Base-by-base conservation (phyloP, 768 basidiomycete genomes). In the Mycena venus region DNA sequence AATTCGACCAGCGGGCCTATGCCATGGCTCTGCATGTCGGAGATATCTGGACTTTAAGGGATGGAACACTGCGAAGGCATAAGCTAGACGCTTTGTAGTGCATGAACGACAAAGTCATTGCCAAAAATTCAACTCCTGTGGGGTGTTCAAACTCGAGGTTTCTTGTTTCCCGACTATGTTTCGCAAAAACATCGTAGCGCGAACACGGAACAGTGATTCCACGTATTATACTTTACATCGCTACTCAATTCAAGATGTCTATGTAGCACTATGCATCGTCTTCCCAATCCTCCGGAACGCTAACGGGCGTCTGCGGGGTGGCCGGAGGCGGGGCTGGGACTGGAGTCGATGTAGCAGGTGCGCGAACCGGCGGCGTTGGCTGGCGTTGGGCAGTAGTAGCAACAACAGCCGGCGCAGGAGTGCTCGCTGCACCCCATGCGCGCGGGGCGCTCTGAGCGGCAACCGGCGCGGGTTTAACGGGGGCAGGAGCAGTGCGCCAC, bases 281-380 rank as follows among this genome's bases (percentile, higher is more conserved):
- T 72, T 91, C 91, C 91, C 91, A 92, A 74, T 88, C 80, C 40
- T 89, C 87, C 1, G 90, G 91, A 8, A 91, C 85, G 51, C 78
- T 78, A 38, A 74, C 81, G 17, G 65, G 62, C 29, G 72, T 71
- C 36, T 36, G 21, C 27, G 69, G 49, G 31, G 58, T 40, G 29
- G 17, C 23, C 53, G 60, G 25, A 53, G 4, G 25, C 47, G 9
- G 58, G 29, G 19, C 29, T 25, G 25, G 62, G 23, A 42, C 23
- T 40, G 61, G 7, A 17, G 34, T 11, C 25, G 59, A 23, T 23
- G 14, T 27, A 40, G 17, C 34, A 32, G 49, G 25, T 14, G 44
- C 21, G 59, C 60, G 70, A 14, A 25, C 27, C 19, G 51, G 40
- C 40, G 56, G 34, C 42, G 47, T 17, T 23, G 65, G 27, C 27